Evolutionary conservation across 78 protist species (phyloP).

Genomic region (Speleostelium caveatum): DNA sequence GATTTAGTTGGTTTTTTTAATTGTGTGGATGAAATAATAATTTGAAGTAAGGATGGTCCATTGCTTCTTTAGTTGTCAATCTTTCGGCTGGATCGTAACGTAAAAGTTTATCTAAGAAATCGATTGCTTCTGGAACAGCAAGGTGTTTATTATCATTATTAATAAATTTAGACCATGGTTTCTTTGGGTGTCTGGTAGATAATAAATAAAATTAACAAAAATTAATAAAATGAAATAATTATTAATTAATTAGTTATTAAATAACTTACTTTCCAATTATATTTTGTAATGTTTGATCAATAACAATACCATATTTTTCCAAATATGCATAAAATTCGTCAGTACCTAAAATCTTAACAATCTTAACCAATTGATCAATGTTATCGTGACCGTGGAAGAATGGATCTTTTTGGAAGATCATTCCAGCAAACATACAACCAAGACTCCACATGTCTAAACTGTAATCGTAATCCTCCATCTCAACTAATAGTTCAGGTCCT

Average conservation of each 20-base stretch:
- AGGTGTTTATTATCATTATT: slow-evolving; percentile 89
- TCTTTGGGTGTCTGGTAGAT: slow-evolving; percentile 84
- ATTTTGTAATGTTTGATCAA: slow-evolving; percentile 86
- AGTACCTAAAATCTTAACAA: slow-evolving; percentile 98
- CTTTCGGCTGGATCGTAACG: slow-evolving; percentile 94
- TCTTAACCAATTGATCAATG: slow-evolving; percentile 99
- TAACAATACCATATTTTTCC: slow-evolving; percentile 94
- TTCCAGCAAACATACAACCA: slow-evolving; percentile 99
- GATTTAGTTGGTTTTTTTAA: background rate
- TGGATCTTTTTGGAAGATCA: slow-evolving; percentile 98
- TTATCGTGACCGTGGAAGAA: slow-evolving; percentile 99
- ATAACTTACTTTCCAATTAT: slow-evolving; percentile 85
- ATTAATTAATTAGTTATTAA: background rate
- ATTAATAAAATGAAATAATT: background rate
- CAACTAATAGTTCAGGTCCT: slow-evolving; percentile 98
- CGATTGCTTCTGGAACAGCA: slow-evolving; percentile 96
- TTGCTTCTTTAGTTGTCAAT: slow-evolving; percentile 83
- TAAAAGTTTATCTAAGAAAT: slow-evolving; percentile 95
- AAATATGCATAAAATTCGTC: slow-evolving; percentile 94
- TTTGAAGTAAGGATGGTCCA: slow-evolving; percentile 84
- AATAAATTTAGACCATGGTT: slow-evolving; percentile 89
- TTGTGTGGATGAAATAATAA: slow-evolving; percentile 37
- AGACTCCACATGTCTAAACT: slow-evolving; percentile 99
- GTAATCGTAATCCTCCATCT: slow-evolving; percentile 97
- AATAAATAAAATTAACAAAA: background rate